These are phyloP conservation scores for Aegilops umbellulata DNA, from an alignment of 176 grass and related monocot species.

Conservation along the genomic window DNA sequence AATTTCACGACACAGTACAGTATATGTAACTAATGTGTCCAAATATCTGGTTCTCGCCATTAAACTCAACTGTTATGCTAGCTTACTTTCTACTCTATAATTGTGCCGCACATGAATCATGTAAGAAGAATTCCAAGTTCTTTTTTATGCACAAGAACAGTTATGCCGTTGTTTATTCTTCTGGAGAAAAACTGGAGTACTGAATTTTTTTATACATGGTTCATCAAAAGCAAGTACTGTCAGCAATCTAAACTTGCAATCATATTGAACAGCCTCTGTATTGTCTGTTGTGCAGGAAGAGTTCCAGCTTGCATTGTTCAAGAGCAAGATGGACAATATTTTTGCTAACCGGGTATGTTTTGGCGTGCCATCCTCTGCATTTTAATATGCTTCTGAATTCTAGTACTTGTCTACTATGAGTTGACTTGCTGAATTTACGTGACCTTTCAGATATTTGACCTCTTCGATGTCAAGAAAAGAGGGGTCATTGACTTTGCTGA, in stretches of 20 bases:
- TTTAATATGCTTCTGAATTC: neutral
- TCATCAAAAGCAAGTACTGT: neutral
- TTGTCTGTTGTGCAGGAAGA: conserved; percentile 58
- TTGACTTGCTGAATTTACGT: conserved; percentile 16
- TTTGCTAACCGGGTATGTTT: conserved; percentile 72
- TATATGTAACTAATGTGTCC: too few relatives aligned
- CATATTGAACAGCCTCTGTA: neutral
- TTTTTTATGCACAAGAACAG: neutral
- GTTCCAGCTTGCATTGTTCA: conserved; percentile 84
- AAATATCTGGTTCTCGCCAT: too few relatives aligned
- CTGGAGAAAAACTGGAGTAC: neutral
- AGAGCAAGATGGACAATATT: conserved; percentile 80
- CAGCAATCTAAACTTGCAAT: neutral
- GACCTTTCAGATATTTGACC: conserved; percentile 69
- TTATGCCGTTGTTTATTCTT: neutral
- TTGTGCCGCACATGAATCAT: neutral
- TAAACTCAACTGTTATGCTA: too few relatives aligned
- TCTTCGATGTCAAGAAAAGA: conserved; percentile 83
- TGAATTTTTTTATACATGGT: neutral
- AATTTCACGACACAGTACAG: too few relatives aligned
- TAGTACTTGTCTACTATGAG: neutral
- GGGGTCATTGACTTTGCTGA: conserved; percentile 83
- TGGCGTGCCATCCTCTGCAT: neutral
- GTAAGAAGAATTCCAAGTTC: neutral
- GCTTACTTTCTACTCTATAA: neutral